Evolutionary conservation across 2,329 filamentous ascomycete genomes (phyloP).

Genomic region (Fusarium nodosum): DNA sequence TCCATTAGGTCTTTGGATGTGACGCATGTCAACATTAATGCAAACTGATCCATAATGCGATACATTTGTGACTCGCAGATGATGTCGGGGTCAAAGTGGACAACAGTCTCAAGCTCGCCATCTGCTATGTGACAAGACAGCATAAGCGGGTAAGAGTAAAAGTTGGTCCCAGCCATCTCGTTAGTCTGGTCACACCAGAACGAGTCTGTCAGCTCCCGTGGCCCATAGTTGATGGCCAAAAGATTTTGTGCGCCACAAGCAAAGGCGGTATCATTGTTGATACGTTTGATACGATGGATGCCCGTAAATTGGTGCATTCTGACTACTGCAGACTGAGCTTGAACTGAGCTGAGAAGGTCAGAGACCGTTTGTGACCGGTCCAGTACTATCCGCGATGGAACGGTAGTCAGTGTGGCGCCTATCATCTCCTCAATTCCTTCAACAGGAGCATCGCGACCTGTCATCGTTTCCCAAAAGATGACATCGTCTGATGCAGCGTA

Average conservation of each 20-base stretch:
- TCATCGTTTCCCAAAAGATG: constrained; percentile 45
- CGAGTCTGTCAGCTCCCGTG: constrained; percentile 1
- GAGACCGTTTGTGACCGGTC: constrained; percentile 7
- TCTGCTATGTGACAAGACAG: constrained; percentile 41
- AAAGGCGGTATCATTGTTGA: constrained; percentile 30
- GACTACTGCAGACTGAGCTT: constrained; percentile 27
- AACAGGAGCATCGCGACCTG: constrained; percentile 43
- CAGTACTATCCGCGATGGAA: constrained; percentile 29
- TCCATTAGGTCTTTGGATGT: not conserved
- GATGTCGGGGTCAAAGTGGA: constrained; percentile 38
- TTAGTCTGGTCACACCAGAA: constrained; percentile 42
- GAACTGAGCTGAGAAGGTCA: constrained; percentile 24
- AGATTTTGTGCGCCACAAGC: constrained; percentile 44
- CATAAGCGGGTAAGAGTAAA: constrained; percentile 48
- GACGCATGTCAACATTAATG: constrained; percentile 18
- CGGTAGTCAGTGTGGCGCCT: constrained; percentile 40
- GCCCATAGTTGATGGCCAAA: constrained; percentile 41
- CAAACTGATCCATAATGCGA: constrained; percentile 42
- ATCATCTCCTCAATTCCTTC: constrained; percentile 40
- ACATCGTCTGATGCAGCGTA: constrained; percentile 41
- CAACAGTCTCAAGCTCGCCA: constrained; percentile 35
- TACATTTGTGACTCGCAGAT: constrained; percentile 26
- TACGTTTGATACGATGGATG: constrained; percentile 39
- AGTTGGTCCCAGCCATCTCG: constrained; percentile 47
- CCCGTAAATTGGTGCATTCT: constrained; percentile 33